phyloP scores from a whole-genome alignment of 2,329 filamentous ascomycete genomes.

The Dactylellina leptospora region DNA sequence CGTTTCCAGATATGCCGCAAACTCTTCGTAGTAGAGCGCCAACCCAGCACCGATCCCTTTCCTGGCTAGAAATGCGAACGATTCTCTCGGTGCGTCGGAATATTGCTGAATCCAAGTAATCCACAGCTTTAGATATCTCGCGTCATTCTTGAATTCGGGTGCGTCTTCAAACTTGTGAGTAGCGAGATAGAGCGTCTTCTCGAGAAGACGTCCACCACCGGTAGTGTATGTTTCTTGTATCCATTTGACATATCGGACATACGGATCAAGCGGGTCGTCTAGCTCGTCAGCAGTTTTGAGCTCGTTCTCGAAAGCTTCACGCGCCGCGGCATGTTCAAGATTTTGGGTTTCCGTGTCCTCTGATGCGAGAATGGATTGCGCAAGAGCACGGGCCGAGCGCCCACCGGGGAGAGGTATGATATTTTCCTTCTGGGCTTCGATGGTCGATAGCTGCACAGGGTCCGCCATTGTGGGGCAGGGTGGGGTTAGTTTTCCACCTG shows the following conservation, averaged over 20 bases:
- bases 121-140: conserved; percentile 92
- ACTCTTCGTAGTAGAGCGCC: conserved; percentile 96
- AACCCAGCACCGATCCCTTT: conserved; percentile 86
- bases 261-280: conserved; percentile 94
- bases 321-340: conserved; percentile 67
- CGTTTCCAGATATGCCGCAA: conserved; percentile 88
- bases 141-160: conserved; percentile 91
- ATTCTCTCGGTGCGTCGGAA: conserved; percentile 89
- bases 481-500: too few relatives aligned
- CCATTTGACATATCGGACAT: conserved; percentile 97
- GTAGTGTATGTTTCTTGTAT: conserved; percentile 94
- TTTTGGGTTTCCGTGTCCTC: conserved; percentile 64
- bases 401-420: conserved; percentile 91
- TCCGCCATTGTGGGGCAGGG: conserved; percentile 60
- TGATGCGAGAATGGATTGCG: conserved; percentile 58
- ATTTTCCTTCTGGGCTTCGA: conserved; percentile 97
- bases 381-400: conserved; percentile 87
- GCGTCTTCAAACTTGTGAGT: conserved; percentile 89
- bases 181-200: conserved; percentile 89
- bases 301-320: conserved; percentile 69
- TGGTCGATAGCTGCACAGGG: conserved; percentile 62
- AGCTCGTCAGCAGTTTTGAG: conserved; percentile 82
- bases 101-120: conserved; percentile 92
- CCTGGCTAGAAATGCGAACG: conserved; percentile 87
- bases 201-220: conserved; percentile 87